Percentiles rank a stretch among this genome's conserved stretches.
Evolutionary conservation across 176 grass and related monocot genomes (phyloP).

Genomic region (Luzula sylvatica): DNA sequence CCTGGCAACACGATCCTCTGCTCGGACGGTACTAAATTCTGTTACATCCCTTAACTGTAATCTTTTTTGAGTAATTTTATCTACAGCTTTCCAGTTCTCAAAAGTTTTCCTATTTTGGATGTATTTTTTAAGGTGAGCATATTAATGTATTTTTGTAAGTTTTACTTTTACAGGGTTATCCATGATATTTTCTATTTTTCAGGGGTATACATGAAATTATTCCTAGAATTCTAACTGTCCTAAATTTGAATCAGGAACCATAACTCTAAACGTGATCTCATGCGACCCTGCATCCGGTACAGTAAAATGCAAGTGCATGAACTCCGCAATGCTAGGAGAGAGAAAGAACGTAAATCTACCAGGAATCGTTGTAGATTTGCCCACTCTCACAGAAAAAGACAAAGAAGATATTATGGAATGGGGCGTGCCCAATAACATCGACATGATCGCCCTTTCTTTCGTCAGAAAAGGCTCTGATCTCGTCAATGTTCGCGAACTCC

Average conservation of each 20-base stretch:
- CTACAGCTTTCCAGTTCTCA: no score
- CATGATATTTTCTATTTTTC: no score
- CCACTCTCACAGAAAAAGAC: constrained; percentile 73
- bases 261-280: constrained; percentile 51
- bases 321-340: constrained; percentile 69
- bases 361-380: constrained; percentile 75
- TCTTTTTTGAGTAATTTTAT: no score
- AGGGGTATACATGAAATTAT: no score
- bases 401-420: constrained; percentile 71
- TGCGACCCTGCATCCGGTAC: constrained; percentile 41
- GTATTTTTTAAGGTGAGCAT: no score
- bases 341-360: constrained; percentile 89
- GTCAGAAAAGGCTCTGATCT: constrained; percentile 77
- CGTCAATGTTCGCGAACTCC: constrained; percentile 48
- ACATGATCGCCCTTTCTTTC: constrained; percentile 82
- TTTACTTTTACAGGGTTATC: no score
- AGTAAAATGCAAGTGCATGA: constrained; percentile 58
- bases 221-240: no score
- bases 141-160: no score
- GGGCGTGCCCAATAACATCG: constrained; percentile 79
- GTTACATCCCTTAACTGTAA: no score
- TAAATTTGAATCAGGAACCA: constrained; percentile 13
- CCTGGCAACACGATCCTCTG: constrained; percentile 59
- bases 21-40: constrained; percentile 42
- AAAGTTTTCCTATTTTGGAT: no score